Percentiles rank a stretch among this genome's conserved stretches.
These are phyloP conservation scores for Heritiera littoralis DNA, from an alignment of 345 rosid species.

Conservation along the genomic window DNA sequence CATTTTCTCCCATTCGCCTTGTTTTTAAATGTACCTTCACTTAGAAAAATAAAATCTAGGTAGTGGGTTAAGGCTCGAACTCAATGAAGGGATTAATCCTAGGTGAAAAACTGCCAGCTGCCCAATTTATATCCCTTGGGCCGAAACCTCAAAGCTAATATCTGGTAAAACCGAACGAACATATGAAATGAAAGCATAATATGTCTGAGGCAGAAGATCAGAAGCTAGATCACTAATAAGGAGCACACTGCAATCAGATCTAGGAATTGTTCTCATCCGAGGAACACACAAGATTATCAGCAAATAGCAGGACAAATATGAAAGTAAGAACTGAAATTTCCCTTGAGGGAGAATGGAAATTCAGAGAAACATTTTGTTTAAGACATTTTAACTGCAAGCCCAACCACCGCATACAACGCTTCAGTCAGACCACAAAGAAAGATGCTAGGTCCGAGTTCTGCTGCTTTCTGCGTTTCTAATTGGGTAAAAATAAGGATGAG, in stretches of 20 bases:
- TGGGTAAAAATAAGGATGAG: slow-evolving; percentile 85
- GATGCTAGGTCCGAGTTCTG: slow-evolving; percentile 50
- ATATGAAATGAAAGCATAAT: neutral
- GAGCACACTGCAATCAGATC: slow-evolving; percentile 10
- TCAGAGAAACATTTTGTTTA: neutral
- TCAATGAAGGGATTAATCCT: too few species aligned
- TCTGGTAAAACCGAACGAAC: too few species aligned
- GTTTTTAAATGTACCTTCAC: too few species aligned
- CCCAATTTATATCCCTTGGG: neutral
- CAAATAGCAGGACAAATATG: neutral
- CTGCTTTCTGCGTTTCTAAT: slow-evolving; percentile 89
- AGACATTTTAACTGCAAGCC: neutral
- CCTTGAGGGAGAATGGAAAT: neutral
- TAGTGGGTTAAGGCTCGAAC: too few species aligned
- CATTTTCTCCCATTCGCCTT: too few species aligned
- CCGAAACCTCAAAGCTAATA: neutral
- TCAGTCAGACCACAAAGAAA: slow-evolving; percentile 24
- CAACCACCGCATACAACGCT: neutral
- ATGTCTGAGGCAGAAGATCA: neutral
- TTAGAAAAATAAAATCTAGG: too few species aligned
- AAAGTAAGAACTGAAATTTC: neutral
- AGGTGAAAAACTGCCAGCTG: too few species aligned
- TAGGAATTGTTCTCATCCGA: neutral
- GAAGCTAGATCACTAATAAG: neutral
- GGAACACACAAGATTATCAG: slow-evolving; percentile 9